A percentile compares a stretch with the other conserved stretches of the same genome.
Evolutionary conservation across 495 filamentous ascomycete species (phyloP).

Genomic region (Platismatia glauca): DNA sequence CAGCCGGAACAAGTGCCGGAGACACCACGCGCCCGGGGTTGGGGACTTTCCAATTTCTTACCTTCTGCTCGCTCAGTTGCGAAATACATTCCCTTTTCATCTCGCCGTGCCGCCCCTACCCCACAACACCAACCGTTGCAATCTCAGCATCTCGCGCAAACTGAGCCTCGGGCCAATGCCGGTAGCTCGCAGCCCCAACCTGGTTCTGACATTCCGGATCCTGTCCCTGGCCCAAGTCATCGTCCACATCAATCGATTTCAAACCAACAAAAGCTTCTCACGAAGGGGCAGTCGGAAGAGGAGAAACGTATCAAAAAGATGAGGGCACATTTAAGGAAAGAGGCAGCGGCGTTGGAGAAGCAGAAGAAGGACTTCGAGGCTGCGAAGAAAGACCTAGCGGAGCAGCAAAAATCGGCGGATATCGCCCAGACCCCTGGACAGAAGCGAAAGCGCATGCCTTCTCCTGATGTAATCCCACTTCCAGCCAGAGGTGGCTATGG

Average conservation of each 20-base stretch:
- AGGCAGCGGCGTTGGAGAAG: constrained; percentile 6
- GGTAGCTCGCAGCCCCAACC: neutral
- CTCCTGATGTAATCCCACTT: constrained; percentile 40
- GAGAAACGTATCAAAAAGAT: constrained; percentile 6
- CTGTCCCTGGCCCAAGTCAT: neutral
- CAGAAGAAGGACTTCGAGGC: constrained; percentile 1
- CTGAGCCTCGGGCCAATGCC: neutral
- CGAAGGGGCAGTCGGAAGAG: constrained; percentile 10
- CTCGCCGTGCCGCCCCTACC: neutral
- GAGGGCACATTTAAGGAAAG: constrained; percentile 2
- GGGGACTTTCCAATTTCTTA: constrained; percentile 5
- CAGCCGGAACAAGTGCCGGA: constrained; percentile 6
- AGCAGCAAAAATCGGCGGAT: constrained; percentile 1
- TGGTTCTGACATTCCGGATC: neutral
- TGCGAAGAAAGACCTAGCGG: constrained; percentile 12
- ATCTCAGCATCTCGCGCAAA: constrained; percentile 8
- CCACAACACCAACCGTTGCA: neutral
- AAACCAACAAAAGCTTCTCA: neutral
- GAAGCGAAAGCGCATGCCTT: constrained; percentile 37
- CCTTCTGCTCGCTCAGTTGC: constrained; percentile 10
- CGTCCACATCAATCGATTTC: neutral
- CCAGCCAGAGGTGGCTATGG: constrained; percentile 38
- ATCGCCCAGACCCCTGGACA: constrained; percentile 14
- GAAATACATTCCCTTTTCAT: constrained; percentile 9
- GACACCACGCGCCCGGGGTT: constrained; percentile 11